A percentile compares a stretch with the other conserved stretches of the same genome.
Conservation (phyloP, 495 filamentous ascomycete species). For the Rhypophila decipiens region DNA sequence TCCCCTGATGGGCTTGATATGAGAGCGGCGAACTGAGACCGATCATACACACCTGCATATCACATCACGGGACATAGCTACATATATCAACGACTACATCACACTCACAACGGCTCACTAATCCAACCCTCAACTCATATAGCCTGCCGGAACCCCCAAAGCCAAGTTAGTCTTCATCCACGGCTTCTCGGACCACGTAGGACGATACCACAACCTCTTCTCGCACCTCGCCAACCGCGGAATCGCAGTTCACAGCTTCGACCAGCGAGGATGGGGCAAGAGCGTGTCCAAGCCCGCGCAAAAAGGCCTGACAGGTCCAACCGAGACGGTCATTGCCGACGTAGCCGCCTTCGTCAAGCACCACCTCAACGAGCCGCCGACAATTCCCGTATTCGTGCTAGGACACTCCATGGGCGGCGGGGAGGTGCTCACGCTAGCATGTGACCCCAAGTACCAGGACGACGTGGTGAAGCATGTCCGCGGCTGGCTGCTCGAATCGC, state of each 20-base stretch:
- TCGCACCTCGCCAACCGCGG: slow-evolving; percentile 58
- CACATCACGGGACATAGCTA: no score
- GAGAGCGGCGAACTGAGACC: no score
- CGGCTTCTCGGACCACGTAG: slow-evolving; percentile 83
- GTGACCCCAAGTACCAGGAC: slow-evolving; percentile 36
- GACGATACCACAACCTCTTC: slow-evolving; percentile 67
- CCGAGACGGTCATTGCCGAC: slow-evolving; percentile 63
- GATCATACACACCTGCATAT: no score
- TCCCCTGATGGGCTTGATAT: no score
- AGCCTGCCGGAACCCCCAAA: slow-evolving; percentile 47
- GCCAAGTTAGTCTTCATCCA: slow-evolving; percentile 76
- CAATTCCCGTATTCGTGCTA: slow-evolving; percentile 61
- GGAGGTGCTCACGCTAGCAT: slow-evolving; percentile 50
- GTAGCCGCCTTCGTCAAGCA: slow-evolving; percentile 61
- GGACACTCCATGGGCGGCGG: slow-evolving; percentile 81
- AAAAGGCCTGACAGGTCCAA: slow-evolving; percentile 65
- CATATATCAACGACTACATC: no score
- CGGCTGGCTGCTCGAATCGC: slow-evolving; percentile 62
- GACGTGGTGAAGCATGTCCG: slow-evolving; percentile 39
- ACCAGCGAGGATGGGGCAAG: slow-evolving; percentile 68
- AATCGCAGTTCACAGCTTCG: slow-evolving; percentile 67
- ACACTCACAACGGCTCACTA: no score
- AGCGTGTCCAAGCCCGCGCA: slow-evolving; percentile 43
- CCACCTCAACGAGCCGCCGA: slow-evolving; percentile 21
- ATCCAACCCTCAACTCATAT: not conserved